Percentiles rank a stretch among this genome's conserved stretches.
Evolutionary conservation across 148 eudicot species (phyloP).

Genomic region (Suaeda aralocaspica): DNA sequence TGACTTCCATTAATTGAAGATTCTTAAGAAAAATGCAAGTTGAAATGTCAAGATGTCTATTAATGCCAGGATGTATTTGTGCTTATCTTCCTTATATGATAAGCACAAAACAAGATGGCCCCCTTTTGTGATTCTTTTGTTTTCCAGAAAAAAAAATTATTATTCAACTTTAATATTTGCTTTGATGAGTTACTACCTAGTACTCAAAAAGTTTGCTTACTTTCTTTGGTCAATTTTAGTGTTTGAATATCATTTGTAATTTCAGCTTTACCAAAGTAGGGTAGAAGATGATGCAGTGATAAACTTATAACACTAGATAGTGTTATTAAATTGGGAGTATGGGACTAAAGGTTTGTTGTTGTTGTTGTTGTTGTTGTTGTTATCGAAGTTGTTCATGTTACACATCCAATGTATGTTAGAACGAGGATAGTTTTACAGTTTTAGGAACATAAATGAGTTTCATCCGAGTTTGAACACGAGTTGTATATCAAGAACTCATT

Average conservation of each 20-base stretch:
- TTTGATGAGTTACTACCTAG: background rate
- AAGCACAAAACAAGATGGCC: background rate
- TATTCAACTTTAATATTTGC: background rate
- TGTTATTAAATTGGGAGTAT: too few relatives aligned
- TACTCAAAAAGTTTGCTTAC: background rate
- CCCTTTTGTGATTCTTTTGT: slow-evolving; percentile 8
- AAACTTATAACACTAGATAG: too few relatives aligned
- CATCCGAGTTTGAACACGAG: too few relatives aligned
- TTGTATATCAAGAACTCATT: too few relatives aligned
- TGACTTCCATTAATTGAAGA: slow-evolving; percentile 10
- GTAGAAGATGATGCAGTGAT: too few relatives aligned
- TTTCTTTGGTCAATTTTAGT: slow-evolving; percentile 10
- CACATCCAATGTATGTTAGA: too few relatives aligned
- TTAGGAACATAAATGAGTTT: too few relatives aligned
- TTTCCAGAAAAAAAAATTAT: background rate
- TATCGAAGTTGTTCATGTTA: too few relatives aligned
- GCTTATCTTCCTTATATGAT: slow-evolving; percentile 22
- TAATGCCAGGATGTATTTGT: background rate
- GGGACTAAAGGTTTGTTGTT: too few relatives aligned
- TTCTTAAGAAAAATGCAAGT: background rate
- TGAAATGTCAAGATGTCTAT: background rate
- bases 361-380: too few relatives aligned
- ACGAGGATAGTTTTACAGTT: too few relatives aligned
- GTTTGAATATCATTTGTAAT: background rate
- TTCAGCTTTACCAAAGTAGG: too few relatives aligned